Base-by-base conservation (phyloP, 768 basidiomycete species). In the Lenzites betulinus region DNA sequence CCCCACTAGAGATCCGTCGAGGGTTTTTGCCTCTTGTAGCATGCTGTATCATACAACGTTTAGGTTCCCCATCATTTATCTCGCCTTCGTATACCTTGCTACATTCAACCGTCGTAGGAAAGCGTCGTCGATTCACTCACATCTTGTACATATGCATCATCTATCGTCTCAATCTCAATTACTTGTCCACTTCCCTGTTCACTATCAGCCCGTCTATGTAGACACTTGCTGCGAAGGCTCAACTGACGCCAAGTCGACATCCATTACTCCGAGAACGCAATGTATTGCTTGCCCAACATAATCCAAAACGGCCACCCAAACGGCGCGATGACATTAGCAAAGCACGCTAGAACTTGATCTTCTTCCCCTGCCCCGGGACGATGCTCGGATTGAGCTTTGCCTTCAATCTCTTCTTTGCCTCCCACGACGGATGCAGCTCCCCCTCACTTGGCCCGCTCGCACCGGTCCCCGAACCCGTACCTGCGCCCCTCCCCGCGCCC, bases 341-440 rank as follows among this genome's bases (percentile, higher is more conserved):
- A 13, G 11, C 38, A 15, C 51, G 56, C 43, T 54, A 66, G 64
- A 81, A 92, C 54, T 83, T 83, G 59, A 97, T 96, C 78, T 97
- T 97, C 71, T 87, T 95, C 25, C 93, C 92, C 73, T 88, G 86
- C 47, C 87, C 79, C 43, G 86, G 83, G 11, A 86, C 73, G 38
- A 89, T 87, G 7, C 77, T 77, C n/a, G 76, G 78, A 64, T 79
- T 82, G 64, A 84, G 78, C 75, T 83, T 86, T 76, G 89, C 85
- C 75, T 90, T 93, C 60, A 88, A 73, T 72, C 85, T 87, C 74
- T 81, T 82, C 76, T 95, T 98, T 7, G 97, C 97, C 73, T 92
- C 92, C 96, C 97, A 99, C 15, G 93, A 96, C 2, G 97, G 96
- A 75, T 99, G 97, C 56, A 97, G 64, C 70, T 70, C 79, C 20